phyloP scores from a whole-genome alignment of 2,329 filamentous ascomycete species.

The Beauveria varroae region DNA sequence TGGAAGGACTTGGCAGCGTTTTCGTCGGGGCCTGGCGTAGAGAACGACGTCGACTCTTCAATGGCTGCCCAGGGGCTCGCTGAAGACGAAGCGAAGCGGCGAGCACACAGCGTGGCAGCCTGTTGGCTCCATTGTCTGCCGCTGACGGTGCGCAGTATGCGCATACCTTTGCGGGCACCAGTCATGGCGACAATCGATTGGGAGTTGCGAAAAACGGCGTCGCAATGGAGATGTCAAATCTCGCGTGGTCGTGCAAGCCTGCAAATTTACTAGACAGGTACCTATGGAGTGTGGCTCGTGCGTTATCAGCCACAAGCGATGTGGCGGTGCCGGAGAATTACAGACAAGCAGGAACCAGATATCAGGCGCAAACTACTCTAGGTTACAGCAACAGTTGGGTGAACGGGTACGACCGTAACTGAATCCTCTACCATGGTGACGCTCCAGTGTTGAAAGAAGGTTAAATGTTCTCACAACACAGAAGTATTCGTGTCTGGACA shows the following conservation, averaged over 20 bases:
- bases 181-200: constrained; percentile 28
- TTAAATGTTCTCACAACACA: neutral
- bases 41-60: constrained; percentile 43
- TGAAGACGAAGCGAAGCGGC: constrained; percentile 41
- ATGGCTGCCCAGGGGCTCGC: constrained; percentile 36
- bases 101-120: constrained; percentile 19
- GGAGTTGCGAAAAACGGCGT: neutral
- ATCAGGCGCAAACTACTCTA: neutral
- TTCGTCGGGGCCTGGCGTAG: constrained; percentile 32
- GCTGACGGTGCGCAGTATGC: constrained; percentile 26
- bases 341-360: neutral
- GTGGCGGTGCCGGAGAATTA: constrained; percentile 5
- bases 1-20: constrained; percentile 33
- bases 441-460: no score
- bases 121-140: constrained; percentile 21
- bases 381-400: no score
- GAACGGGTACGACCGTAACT: no score
- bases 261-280: constrained; percentile 6
- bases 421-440: no score
- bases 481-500: neutral
- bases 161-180: constrained; percentile 32
- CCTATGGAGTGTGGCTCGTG: constrained; percentile 4
- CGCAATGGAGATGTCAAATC: neutral
- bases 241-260: neutral
- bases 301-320: neutral